Conservation (phyloP, 2,329 filamentous ascomycete species). For the Cladorrhinum sp. region DNA sequence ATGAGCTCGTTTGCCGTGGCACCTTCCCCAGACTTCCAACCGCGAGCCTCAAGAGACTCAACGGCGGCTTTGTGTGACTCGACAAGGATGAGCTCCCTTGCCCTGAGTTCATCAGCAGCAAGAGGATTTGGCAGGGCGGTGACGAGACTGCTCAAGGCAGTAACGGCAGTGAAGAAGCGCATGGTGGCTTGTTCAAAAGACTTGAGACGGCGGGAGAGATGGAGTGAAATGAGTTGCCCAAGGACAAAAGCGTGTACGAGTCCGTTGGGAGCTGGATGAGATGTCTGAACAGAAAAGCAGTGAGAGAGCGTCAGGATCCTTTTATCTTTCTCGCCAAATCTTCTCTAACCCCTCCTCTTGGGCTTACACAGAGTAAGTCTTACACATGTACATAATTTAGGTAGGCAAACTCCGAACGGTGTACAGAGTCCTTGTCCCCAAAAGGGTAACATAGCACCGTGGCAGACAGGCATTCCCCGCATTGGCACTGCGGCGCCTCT, state of each 20-base stretch:
- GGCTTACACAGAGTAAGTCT: background rate
- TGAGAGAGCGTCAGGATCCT: background rate
- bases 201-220: background rate
- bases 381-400: background rate
- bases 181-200: background rate
- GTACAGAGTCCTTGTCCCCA: background rate
- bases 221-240: background rate
- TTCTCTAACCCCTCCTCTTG: background rate
- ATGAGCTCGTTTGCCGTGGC: conserved; percentile 3
- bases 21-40: background rate
- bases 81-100: background rate
- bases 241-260: too few relatives aligned
- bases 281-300: background rate
- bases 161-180: conserved; percentile 1
- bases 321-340: background rate
- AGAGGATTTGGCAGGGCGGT: background rate
- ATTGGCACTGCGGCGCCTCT: background rate
- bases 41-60: conserved; percentile 2
- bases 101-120: background rate
- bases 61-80: conserved; percentile 1
- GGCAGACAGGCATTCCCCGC: conserved; percentile 10
- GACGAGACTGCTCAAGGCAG: background rate
- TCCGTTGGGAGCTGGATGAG: background rate
- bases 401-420: background rate
- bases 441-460: background rate